Conservation (phyloP, 2,329 filamentous ascomycete species). For the Diaporthe batatas region DNA sequence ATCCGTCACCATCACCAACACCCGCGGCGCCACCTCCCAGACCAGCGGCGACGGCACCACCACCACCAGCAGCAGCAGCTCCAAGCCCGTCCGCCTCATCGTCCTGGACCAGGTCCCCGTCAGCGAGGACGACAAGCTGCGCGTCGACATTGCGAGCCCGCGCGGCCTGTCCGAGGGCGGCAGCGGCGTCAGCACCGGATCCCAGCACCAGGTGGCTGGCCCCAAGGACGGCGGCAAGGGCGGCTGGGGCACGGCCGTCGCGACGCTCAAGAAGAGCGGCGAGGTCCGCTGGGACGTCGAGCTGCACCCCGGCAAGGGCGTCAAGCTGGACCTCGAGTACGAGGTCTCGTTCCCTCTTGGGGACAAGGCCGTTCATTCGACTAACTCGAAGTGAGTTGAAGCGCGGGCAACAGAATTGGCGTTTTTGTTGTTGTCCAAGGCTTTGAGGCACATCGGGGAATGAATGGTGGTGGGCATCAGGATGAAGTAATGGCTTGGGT, state of each 20-base stretch:
- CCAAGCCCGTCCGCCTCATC: constrained; percentile 59
- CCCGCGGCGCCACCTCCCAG: constrained; percentile 53
- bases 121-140: constrained; percentile 70
- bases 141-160: constrained; percentile 64
- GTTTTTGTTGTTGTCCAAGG: too few species aligned
- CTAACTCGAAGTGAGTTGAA: not conserved
- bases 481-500: not conserved
- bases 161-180: constrained; percentile 59
- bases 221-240: constrained; percentile 52
- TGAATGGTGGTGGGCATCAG: not conserved
- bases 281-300: constrained; percentile 71
- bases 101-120: constrained; percentile 73
- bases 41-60: not conserved
- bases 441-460: not conserved
- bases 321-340: constrained; percentile 72
- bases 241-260: constrained; percentile 68
- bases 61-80: not conserved
- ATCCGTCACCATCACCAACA: constrained; percentile 64
- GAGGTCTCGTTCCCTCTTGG: constrained; percentile 68
- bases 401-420: too few species aligned
- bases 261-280: constrained; percentile 67
- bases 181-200: constrained; percentile 53
- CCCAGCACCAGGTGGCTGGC: constrained; percentile 42
- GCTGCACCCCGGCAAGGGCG: constrained; percentile 69
- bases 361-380: constrained; percentile 54